Evolutionary conservation across 1,139 yeast species (phyloP), one percentile per base, ranked within the genome.

Genomic region (Yamadazyma songkhlaensis): DNA sequence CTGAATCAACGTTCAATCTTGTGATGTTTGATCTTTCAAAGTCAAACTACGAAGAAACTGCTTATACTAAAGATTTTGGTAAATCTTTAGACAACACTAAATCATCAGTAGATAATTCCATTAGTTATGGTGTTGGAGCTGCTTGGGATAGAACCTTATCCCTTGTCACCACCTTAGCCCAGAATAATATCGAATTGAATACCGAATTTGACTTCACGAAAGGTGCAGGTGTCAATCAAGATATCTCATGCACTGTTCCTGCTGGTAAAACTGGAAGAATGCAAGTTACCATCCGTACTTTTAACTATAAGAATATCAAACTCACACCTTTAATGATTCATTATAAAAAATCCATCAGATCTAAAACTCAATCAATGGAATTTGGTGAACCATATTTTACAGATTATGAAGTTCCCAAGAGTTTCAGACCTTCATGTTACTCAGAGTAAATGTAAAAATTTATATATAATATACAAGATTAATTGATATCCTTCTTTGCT

Each of bases 401-500:
- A 3, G 10, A 22, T 6, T 34, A 13, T 15, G 20, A 13, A 10
- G 24, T n/a, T 5, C 14, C 28, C 10, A 28, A 34, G 14, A 23
- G 20, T n/a, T 9, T 34, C 9, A 13, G 14, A 23, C 36, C 36
- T 10, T 23, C 29, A 7, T 28, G 36, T 23, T 34, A 13, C 10
- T 29, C 28, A 8, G 32, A 29, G 7, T 34, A 27, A 13, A 26
- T 9, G 29, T 10, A n/a, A 25, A 12, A 11, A 29, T 21, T 29
- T 15, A 22, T 24, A 15, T 31, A 10, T 32, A 32, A 33, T 33
- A 22, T 33, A 27, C 31, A 33, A 23, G 15, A 9, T 25, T 24
- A 35, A 25, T 14, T 13, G 23, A 29, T 20, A 22, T 32, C 33
- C 43, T 53, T 72, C 40, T 59, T 61, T 3, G 84, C 85, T 24